Conservation (phyloP, 202 grass and related monocot species). For the Carex sylvatica region DNA sequence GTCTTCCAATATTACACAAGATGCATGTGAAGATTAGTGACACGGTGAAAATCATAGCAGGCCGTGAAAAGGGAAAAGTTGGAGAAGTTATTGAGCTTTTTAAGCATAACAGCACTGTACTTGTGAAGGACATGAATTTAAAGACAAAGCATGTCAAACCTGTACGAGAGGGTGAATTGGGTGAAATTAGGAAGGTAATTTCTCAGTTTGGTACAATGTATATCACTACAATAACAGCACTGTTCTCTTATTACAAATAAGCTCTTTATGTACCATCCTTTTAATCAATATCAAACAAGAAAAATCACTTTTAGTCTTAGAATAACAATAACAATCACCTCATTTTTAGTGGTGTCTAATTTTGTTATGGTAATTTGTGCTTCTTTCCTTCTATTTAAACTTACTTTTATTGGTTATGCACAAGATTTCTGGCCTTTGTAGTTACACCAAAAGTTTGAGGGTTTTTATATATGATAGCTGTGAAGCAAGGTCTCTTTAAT, state of each 20-base stretch:
- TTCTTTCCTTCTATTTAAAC: not conserved
- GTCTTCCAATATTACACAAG: conserved; percentile 81
- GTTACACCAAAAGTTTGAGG: not conserved
- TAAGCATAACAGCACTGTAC: conserved; percentile 92
- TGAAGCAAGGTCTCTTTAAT: not conserved
- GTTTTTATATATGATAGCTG: not conserved
- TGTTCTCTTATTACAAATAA: not conserved
- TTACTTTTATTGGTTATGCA: not conserved
- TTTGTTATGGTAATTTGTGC: not conserved
- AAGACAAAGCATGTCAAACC: conserved; percentile 98
- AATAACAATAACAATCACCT: not conserved
- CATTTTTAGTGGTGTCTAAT: not conserved
- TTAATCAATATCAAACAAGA: not conserved
- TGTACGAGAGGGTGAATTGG: conserved; percentile 59
- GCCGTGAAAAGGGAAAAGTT: conserved; percentile 90
- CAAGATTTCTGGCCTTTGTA: not conserved
- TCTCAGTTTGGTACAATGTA: not conserved
- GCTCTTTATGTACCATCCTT: not conserved
- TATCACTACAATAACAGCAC: not conserved
- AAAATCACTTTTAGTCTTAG: not conserved
- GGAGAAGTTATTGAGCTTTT: conserved; percentile 64
- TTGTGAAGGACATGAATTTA: conserved; percentile 85
- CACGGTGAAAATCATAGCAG: conserved; percentile 76
- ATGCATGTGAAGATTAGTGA: conserved; percentile 94
- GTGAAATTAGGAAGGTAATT: conserved; percentile 84